Base-by-base conservation (phyloP, 768 basidiomycete species). In the Rhizopogon roseolus region DNA sequence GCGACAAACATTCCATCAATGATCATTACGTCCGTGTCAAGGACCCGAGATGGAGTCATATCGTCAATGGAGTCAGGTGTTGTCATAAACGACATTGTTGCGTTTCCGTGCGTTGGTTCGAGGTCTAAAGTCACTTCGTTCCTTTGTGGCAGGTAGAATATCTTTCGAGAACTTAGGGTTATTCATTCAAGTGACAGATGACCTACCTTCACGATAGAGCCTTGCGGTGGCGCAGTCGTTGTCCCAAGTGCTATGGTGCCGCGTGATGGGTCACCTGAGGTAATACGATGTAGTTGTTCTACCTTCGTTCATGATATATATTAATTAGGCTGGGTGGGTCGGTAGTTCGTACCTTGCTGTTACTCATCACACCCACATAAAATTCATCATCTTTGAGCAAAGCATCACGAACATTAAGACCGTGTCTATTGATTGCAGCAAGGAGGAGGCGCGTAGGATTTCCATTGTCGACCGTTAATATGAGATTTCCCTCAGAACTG, bases 401-500 rank as follows among this genome's bases (percentile, higher is more conserved):
- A 37, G 46, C 53, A 6, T 65, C 65, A 17, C 62, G 29, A 19
- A 57, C 37, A 25, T 42, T 38, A 40, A 73, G 62, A 2, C 71
- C 73, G 8, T 68, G 60, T 4, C 68, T 64, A 17, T 72, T 71
- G 19, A 90, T 78, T 6, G 79, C 79, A 13, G 66, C 60, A 14
- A 91, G 72, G 6, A 92, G 74, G 5, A 85, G 67, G 32, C 76
- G 72, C 0, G 85, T 79, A 0, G 90, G 87, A 57, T 86, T 90
- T 16, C 67, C 59, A 37, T 69, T 63, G 57, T 87, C 71, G 1
- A 91, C 66, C 5, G 76, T 64, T 46, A 83, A 76, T 41, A 93
- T 71, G 58, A 93, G 76, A 61, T 91, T 93, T 3, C 89, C 90
- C 67, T 88, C 82, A 6, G 81, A 76, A 28, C 88, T 88, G 16